Evolutionary conservation across 768 basidiomycete species (phyloP), one percentile per base, ranked within the genome.

Genomic region (Kwoniella shandongensis): DNA sequence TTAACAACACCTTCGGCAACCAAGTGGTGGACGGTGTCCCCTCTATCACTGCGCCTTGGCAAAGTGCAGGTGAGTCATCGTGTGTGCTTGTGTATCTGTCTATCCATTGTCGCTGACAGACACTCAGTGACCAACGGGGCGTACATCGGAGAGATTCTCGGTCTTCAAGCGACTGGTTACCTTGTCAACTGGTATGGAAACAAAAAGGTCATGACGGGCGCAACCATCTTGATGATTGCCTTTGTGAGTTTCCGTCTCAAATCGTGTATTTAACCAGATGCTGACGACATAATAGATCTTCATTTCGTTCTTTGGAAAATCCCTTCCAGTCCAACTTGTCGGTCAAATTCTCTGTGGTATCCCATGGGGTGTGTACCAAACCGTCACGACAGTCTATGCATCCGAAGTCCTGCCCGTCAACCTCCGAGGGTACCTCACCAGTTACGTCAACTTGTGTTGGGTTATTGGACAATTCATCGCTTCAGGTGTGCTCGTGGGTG

Each of bases 21-120:
- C 85, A 57, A 84, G 86, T 56, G 4, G 54, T 48, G 3, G 44
- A 56, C 18, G 56, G 40, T 15, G 23, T 29, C 5, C 55, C 55
- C 8, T 57, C 55, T 3, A 57, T 57, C 55, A 57, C 55, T 15
- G 54, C 54, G 17, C 54, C 54, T 5, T 56, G 54, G 54, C 54
- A 56, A 26, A 27, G 12, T 48, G 54, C 54, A 25, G 46, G 54
- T 56, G 46, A 48, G 54, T 48, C 10, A n/a, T 7, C 12, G 4
- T 5, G 32, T n/a, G n/a, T n/a, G 11, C 20, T 5, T 18, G 7
- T 10, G 18, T 20, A 26, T 22, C 25, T 18, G 41, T 10, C 11
- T 11, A 52, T 47, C 41, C 25, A 49, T 49, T 23, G 23, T 8
- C n/a, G 20, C 18, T 36, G 32, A 20, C 12, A 4, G 30, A 32